phyloP scores from a whole-genome alignment of 192 early-diverging fungal genomes.

The Podila minutissima region DNA sequence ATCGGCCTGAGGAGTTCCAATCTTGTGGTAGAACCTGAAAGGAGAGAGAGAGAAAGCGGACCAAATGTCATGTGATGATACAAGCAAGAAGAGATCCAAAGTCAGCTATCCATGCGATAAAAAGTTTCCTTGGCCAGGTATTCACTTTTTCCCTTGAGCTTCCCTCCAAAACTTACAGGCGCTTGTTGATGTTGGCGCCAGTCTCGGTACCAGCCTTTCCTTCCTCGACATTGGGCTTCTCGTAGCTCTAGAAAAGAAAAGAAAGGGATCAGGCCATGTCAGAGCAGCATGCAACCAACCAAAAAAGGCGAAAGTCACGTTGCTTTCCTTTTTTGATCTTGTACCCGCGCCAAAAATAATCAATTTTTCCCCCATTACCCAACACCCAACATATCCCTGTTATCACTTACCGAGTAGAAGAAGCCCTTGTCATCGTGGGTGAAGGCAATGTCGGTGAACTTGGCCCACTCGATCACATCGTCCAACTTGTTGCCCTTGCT shows the following conservation, averaged over 20 bases:
- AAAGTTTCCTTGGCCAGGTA: no score
- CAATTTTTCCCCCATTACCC: not conserved
- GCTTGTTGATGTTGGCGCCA: constrained; percentile 23
- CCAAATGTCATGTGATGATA: not conserved
- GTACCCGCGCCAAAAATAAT: not conserved
- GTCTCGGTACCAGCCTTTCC: constrained; percentile 34
- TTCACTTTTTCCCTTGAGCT: no score
- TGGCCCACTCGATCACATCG: constrained; percentile 60
- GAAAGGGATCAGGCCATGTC: not conserved
- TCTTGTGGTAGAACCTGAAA: constrained; percentile 60
- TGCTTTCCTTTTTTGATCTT: not conserved
- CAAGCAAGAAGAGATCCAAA: no score
- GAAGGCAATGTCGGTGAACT: constrained; percentile 66
- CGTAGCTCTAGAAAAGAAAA: constrained; percentile 22
- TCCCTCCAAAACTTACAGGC: constrained; percentile 21
- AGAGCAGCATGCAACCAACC: not conserved
- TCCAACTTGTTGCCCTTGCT: constrained; percentile 46
- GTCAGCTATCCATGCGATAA: no score
- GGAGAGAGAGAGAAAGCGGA: no score
- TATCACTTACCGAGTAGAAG: constrained; percentile 61
- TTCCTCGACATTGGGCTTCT: constrained; percentile 30
- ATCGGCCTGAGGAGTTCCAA: constrained; percentile 67
- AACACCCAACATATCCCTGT: not conserved
- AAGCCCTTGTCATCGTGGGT: constrained; percentile 79
- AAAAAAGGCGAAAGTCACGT: not conserved